A percentile compares a stretch with the other conserved stretches of the same genome.
These are phyloP conservation scores for Boletus vermiculosoides DNA, from an alignment of 768 basidiomycete genomes.

Conservation along the genomic window DNA sequence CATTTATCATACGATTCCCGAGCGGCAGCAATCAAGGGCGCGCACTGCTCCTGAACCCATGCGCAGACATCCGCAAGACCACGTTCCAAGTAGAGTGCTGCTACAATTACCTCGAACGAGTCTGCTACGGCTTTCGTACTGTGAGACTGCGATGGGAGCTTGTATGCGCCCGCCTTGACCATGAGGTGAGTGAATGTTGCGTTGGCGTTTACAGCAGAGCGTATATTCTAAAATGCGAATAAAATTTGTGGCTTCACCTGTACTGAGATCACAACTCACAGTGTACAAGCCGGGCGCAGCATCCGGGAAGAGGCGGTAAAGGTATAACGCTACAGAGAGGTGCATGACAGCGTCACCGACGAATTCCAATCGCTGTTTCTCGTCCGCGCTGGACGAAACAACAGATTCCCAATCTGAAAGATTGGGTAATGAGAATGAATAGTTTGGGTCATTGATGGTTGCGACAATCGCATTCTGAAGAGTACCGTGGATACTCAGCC, in stretches of 20 bases:
- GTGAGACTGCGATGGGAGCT: conserved; percentile 20
- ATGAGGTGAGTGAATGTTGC: conserved; percentile 40
- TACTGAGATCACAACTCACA: conserved; percentile 21
- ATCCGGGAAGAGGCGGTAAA: conserved; percentile 36
- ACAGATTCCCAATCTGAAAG: conserved; percentile 32
- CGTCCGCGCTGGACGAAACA: conserved; percentile 23
- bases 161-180: conserved; percentile 33
- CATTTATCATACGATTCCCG: conserved; percentile 27
- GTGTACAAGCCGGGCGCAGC: conserved; percentile 37
- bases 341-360: conserved; percentile 49
- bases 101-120: conserved; percentile 47
- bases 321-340: conserved; percentile 39
- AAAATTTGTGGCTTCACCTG: neutral
- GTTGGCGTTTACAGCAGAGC: conserved; percentile 32
- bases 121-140: conserved; percentile 43
- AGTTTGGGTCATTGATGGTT: conserved; percentile 29
- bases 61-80: conserved; percentile 37
- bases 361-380: conserved; percentile 46
- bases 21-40: conserved; percentile 36
- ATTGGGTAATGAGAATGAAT: conserved; percentile 27
- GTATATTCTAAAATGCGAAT: conserved; percentile 20
- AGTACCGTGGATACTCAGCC: conserved; percentile 5
- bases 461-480: conserved; percentile 27
- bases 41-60: conserved; percentile 41
- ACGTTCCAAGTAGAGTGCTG: conserved; percentile 40